Conservation (phyloP, 2,329 filamentous ascomycete genomes). For the Penicillium sp. region DNA sequence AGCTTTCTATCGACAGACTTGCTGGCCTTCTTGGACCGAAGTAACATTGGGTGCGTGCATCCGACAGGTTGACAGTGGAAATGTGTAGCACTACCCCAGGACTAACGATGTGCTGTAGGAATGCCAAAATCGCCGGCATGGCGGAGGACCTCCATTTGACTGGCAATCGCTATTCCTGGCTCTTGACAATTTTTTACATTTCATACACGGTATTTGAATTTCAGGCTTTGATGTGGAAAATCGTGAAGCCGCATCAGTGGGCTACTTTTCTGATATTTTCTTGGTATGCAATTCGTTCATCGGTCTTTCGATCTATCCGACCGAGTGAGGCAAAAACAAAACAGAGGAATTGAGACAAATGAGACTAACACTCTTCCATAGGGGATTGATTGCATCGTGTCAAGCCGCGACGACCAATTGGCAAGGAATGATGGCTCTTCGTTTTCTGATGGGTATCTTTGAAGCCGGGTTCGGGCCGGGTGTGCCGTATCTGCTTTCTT, state of each 20-base stretch:
- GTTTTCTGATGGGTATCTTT: conserved; percentile 44
- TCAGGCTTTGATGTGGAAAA: conserved; percentile 42
- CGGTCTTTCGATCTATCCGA: conserved; percentile 7
- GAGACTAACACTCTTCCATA: conserved; percentile 14
- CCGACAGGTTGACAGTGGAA: not conserved
- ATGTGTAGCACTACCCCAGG: not conserved
- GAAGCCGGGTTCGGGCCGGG: conserved; percentile 45
- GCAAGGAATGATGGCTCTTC: conserved; percentile 45
- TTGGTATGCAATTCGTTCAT: conserved; percentile 27
- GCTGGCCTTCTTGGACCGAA: conserved; percentile 45
- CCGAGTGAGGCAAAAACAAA: conserved; percentile 1
- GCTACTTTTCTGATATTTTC: conserved; percentile 39
- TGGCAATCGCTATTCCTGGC: conserved; percentile 45
- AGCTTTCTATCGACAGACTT: conserved; percentile 31
- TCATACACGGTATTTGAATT: conserved; percentile 42
- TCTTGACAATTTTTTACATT: conserved; percentile 51
- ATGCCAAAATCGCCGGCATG: conserved; percentile 52
- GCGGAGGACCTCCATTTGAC: conserved; percentile 43
- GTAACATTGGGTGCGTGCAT: conserved; percentile 44
- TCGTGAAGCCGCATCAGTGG: conserved; percentile 39
- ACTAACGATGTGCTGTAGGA: conserved; percentile 28
- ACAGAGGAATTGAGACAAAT: conserved; percentile 9
- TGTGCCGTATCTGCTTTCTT: conserved; percentile 48
- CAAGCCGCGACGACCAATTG: conserved; percentile 43
- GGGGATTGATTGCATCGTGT: conserved; percentile 45